Evolutionary conservation across 345 rosid genomes (phyloP).

Genomic region (Populus davidiana): DNA sequence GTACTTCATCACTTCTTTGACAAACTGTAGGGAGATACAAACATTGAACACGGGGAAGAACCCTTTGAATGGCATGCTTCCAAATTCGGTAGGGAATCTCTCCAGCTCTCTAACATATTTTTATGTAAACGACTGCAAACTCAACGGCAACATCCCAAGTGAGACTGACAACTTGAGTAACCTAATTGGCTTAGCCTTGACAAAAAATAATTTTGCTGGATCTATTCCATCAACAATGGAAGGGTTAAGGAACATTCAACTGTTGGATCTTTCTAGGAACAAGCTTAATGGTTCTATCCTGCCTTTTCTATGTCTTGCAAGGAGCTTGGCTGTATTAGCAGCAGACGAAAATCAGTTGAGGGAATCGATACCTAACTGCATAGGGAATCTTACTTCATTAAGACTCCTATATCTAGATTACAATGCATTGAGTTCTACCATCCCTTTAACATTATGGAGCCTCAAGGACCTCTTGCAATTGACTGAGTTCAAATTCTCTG

Average conservation of each 20-base stretch:
- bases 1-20: background rate
- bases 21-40: background rate
- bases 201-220: background rate
- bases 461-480: background rate
- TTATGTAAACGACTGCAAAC: no score
- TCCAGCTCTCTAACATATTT: background rate
- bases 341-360: background rate
- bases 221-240: background rate
- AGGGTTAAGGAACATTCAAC: background rate
- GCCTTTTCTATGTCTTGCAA: background rate
- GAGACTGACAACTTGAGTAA: background rate
- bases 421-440: background rate
- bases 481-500: background rate
- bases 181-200: background rate
- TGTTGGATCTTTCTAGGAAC: background rate
- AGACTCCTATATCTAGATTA: background rate
- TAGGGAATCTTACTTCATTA: background rate
- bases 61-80: background rate
- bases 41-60: background rate
- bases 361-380: background rate
- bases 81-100: background rate
- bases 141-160: background rate
- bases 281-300: background rate
- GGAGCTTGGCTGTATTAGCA: background rate
- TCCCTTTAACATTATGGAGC: background rate